Evolutionary conservation across 352 stramenopile genomes (phyloP), one percentile per base, ranked within the genome.

Genomic region (Elongisporangium senticosum): DNA sequence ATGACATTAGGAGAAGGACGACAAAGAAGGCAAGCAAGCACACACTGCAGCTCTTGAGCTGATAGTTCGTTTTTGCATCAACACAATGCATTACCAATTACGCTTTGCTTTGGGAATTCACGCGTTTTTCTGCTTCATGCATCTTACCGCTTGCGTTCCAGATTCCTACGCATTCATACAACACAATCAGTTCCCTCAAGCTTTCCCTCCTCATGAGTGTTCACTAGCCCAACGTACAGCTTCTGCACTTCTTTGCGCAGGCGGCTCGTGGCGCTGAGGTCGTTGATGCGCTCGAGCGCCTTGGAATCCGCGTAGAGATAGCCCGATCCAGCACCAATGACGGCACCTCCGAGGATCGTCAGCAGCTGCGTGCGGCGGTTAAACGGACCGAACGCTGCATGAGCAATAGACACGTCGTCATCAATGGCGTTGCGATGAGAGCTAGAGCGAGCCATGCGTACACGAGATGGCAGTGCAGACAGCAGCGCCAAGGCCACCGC

Each of bases 221-320:
- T n/a, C n/a, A n/a, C n/a, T 6, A 39, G 28, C 28, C 28, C 7
- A 17, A 70, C 73, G 55, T 55, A 91, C 81, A 91, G 71, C 58
- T 93, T 82, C 64, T 89, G 80, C 69, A 88, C 85, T 51, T 93
- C 74, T 58, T 93, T 91, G 65, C 84, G 79, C 58, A 93, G 63
- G 1, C 70, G 76, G 61, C 81, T 91, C 33, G 76, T 82, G 50
- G 83, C 83, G 51, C 83, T 93, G 43, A 93, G 70, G 55, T 93
- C 81, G 50, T 90, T 63, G 51, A 93, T 81, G 23, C 79, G 72
- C 48, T 79, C 75, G 17, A 93, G 71, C n/a, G 83, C 67, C 62
- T 84, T 87, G 21, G 68, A 77, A 63, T 93, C 83, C 2, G 79
- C 83, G 53, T 86, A 88, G 39, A 93, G 64, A 59, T 83, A 93